Evolutionary conservation across 1,284 basidiomycete species (phyloP), one percentile per base, ranked within the genome.

Genomic region (Heliocybe sulcata): DNA sequence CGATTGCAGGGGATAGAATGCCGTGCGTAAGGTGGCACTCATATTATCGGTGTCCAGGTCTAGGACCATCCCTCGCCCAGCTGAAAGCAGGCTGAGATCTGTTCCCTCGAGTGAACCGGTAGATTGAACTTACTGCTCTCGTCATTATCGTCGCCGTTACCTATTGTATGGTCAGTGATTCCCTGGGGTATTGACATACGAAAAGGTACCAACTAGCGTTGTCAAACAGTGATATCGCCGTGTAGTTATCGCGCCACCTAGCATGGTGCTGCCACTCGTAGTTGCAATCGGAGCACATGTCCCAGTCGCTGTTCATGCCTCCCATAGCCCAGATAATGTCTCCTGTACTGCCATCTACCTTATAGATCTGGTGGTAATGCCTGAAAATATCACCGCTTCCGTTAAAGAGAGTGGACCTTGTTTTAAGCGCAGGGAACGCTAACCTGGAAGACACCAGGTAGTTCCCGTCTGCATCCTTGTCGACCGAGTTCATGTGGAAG

Each of bases 191-290:
- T 9, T 20, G 20, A 9, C 8, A 47, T 10, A 20, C 8, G 45
- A 9, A 10, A 19, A 47, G 27, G n/a, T 6, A 49, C 47, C 4
- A 6, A 49, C 47, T 49, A 20, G 51, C 51, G 33, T 52, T 35
- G 20, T 52, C 51, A 27, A 52, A 52, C 14, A 52, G 33, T 6
- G 27, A 33, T 23, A 52, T 29, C 14, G 26, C 27, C 4, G 19
- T 52, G 51, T 52, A 35, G 22, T 52, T 52, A 20, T 29, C 26
- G 19, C 26, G 27, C 51, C 51, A 52, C 27, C 51, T 16, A 23
- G 27, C 51, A 20, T 33, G 11, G 33, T 52, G 51, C 33, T 52
- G 51, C 51, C 51, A 52, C 33, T 52, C 51, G 20, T 25, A 52
- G 12, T 29, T 52, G 51, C 51, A 31, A 20, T 35, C 33, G 16